Evolutionary conservation across 176 grass and related monocot genomes (phyloP).

Genomic region (Zoysia japonica): DNA sequence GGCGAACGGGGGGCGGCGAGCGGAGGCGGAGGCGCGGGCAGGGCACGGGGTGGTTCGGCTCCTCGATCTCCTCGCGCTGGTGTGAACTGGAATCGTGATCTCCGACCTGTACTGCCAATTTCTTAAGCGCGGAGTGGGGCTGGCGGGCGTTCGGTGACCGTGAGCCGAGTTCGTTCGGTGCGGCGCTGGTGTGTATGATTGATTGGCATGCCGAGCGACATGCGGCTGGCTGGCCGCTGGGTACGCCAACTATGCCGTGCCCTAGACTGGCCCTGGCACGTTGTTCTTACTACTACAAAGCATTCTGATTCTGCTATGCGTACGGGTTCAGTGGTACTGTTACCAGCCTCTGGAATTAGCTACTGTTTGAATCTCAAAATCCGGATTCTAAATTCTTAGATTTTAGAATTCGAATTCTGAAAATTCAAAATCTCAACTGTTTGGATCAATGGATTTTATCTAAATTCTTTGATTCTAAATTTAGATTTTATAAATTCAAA

Average conservation of each 20-base stretch:
- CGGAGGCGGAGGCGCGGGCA: neutral
- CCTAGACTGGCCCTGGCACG: neutral
- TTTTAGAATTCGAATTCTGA: no score
- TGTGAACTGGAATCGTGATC: conserved; percentile 18
- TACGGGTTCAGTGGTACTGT: no score
- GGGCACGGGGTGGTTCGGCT: conserved; percentile 9
- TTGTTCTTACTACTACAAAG: neutral
- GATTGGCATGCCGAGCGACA: conserved; percentile 25
- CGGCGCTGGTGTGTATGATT: neutral
- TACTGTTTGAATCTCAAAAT: no score
- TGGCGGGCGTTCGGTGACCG: neutral
- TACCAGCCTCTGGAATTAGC: no score
- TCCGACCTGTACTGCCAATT: conserved; percentile 17
- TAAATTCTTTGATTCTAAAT: no score
- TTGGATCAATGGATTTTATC: no score
- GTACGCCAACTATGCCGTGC: neutral
- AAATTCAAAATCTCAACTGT: no score
- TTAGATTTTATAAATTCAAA: no score
- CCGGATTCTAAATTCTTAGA: no score
- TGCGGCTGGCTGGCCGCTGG: neutral
- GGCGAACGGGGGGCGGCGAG: neutral
- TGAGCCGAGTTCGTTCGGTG: neutral
- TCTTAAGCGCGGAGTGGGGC: neutral
- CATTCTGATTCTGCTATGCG: no score
- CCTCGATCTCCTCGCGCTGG: neutral